Base-by-base conservation (phyloP, 164 flowering plant genomes). In the Litsea cubeba region DNA sequence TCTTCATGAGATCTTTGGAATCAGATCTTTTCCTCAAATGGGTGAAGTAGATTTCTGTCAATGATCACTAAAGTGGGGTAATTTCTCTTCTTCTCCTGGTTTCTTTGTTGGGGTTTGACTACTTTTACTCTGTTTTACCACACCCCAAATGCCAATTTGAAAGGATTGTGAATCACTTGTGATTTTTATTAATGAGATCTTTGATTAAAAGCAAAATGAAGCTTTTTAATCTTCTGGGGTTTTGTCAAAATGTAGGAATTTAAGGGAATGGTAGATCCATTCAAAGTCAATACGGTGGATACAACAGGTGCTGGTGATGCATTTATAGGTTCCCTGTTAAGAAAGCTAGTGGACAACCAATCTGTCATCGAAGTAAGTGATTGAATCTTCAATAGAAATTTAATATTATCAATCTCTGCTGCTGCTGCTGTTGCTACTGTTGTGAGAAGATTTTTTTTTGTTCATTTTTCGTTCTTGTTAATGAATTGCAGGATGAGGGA, bases 251-350 rank as follows among this genome's bases (percentile, higher is more conserved):
- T 82, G 58, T 74, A 95, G 99, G 28, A 81, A 60, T 95, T 93
- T 84, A 89, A 75, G 28, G 99, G 99, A 79, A 3, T 79, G 0
- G 97, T 95, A 28, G 90, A 85, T 1, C 86, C 81, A 5, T 86
- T 87, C 70, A 83, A 65, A 12, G 99, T 93, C 12, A 87, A 92
- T 15, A 75, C 99, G 4, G 87, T 95, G 18, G 99, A 95, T 76
- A 95, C 98, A 58, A 95, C 99, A 10, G 98, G 99, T 0, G 99
- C 99, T 0, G 99, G 99, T 14, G 99, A 95, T 71, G 83, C 99
- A 2, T 95, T 91, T 65, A 85, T 95, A 3, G 99, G 98, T 15
- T 86, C 99, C 12, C 76, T 95, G 1, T 82, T 95, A 4, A 24
- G 76, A 81, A 91, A 85, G 82, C 71, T 95, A 49, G 97, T 92